Conservation (phyloP, 1,139 yeast species). For the Candida mesenterica region DNA sequence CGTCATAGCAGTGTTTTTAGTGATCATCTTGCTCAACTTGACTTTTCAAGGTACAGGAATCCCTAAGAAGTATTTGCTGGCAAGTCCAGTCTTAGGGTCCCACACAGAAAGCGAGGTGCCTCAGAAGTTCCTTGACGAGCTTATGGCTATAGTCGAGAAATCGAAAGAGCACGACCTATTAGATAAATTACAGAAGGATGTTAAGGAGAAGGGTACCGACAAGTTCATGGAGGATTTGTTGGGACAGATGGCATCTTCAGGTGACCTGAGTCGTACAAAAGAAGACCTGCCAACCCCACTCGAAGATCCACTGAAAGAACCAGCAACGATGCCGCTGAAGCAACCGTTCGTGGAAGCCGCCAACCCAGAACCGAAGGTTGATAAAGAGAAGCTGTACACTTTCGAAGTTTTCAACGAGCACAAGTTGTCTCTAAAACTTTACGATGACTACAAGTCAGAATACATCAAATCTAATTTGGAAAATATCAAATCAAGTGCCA, state of each 20-base stretch:
- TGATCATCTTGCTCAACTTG: constrained; percentile 12
- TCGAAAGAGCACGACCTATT: constrained; percentile 19
- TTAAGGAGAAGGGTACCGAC: constrained; percentile 14
- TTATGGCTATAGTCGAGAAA: constrained; percentile 14
- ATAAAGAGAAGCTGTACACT: constrained; percentile 22
- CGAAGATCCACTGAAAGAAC: too few relatives aligned
- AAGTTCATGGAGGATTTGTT: constrained; percentile 16
- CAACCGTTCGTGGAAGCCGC: too few relatives aligned
- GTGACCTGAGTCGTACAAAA: too few relatives aligned
- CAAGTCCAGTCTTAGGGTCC: too few relatives aligned
- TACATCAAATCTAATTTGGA: constrained; percentile 19
- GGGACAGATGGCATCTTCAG: too few relatives aligned
- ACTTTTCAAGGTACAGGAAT: constrained; percentile 9
- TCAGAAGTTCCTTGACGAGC: constrained; percentile 8
- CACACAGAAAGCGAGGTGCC: too few relatives aligned
- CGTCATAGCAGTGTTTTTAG: constrained; percentile 9
- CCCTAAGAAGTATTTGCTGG: too few relatives aligned
- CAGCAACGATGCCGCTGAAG: too few relatives aligned
- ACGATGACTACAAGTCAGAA: constrained; percentile 22
- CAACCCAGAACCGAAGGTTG: constrained; percentile 14
- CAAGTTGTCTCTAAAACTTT: constrained; percentile 19
- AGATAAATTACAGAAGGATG: constrained; percentile 15
- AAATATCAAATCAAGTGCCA: constrained; percentile 17
- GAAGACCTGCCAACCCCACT: too few relatives aligned
- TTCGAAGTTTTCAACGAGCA: constrained; percentile 19